Evolutionary conservation across 1,284 basidiomycete species (phyloP).

Genomic region (Rhodotorula sp.): DNA sequence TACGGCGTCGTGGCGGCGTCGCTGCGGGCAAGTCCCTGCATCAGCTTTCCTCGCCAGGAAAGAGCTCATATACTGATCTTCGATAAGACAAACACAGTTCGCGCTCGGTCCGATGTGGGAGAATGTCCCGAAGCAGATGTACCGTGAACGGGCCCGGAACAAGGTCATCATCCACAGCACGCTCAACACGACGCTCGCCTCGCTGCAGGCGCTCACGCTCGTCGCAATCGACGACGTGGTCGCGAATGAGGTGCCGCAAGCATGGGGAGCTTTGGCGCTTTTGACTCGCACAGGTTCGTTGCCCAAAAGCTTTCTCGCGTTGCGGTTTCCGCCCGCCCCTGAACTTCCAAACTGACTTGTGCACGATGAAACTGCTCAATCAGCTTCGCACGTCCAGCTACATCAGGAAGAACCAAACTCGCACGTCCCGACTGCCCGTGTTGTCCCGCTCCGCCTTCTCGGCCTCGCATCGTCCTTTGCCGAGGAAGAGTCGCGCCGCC

Average conservation of each 20-base stretch:
- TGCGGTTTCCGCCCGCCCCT: no score
- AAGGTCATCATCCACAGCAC: background rate
- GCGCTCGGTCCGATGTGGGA: background rate
- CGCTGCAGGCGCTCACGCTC: slow-evolving; percentile 6
- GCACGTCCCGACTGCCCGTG: background rate
- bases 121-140: background rate
- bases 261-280: slow-evolving; percentile 1
- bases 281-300: slow-evolving; percentile 1
- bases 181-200: slow-evolving; percentile 1
- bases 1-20: background rate
- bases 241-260: background rate
- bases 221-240: slow-evolving; percentile 12
- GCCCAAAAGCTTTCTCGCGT: background rate
- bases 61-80: no score
- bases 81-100: background rate
- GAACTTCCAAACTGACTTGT: no score
- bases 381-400: slow-evolving; percentile 3
- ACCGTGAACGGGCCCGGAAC: slow-evolving; percentile 1
- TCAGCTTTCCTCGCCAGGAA: background rate
- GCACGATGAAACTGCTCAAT: background rate
- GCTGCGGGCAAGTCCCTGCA: background rate
- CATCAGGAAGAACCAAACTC: slow-evolving; percentile 1
- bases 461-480: background rate
- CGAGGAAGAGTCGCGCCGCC: slow-evolving; percentile 3
- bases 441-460: slow-evolving; percentile 5